Conservation (phyloP, 768 basidiomycete species). For the Sarcodon sp. region DNA sequence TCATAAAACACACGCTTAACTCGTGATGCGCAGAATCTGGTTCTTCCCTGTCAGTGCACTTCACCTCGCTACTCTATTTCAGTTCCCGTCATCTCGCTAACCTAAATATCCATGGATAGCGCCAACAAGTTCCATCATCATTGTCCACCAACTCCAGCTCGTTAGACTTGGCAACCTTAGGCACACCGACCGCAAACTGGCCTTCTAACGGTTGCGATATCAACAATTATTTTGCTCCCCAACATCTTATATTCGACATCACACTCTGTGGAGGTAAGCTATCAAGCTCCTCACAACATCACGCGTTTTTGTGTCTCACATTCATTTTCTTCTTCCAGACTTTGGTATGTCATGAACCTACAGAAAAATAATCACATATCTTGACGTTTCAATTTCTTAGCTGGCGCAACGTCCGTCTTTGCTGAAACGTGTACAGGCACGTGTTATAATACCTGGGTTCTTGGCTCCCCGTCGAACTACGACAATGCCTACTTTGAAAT, state of each 20-base stretch:
- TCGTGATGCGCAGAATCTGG: conserved; percentile 34
- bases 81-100: neutral
- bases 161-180: conserved; percentile 42
- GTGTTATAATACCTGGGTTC: conserved; percentile 61
- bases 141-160: conserved; percentile 36
- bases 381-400: conserved; percentile 17
- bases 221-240: conserved; percentile 41
- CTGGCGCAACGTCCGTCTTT: conserved; percentile 40
- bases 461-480: conserved; percentile 48
- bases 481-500: conserved; percentile 66
- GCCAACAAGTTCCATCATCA: conserved; percentile 31
- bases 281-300: no score
- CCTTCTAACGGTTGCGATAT: conserved; percentile 41
- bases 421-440: conserved; percentile 47
- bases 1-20: no score
- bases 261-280: conserved; percentile 47
- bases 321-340: no score
- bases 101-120: conserved; percentile 9
- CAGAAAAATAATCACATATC: neutral
- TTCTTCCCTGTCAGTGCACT: conserved; percentile 34
- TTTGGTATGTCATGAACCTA: no score
- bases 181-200: conserved; percentile 62
- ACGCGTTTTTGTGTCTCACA: no score
- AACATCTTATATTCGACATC: conserved; percentile 63
- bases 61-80: conserved; percentile 3